Evolutionary conservation across 2,329 filamentous ascomycete genomes (phyloP), one percentile per base, ranked within the genome.

Genomic region (Fusarium sp.): DNA sequence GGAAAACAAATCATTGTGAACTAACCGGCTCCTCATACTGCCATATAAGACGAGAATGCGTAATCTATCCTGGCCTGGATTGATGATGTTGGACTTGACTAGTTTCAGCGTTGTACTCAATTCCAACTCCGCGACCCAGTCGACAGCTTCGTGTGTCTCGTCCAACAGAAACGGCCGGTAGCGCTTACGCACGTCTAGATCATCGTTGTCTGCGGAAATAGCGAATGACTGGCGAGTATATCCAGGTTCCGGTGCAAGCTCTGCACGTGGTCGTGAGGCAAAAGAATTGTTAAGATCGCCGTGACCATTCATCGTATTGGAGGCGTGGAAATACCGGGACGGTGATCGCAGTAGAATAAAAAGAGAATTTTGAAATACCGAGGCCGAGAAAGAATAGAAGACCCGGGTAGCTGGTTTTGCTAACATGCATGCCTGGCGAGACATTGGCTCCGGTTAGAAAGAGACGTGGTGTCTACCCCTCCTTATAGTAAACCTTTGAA

Each of bases 41-140:
- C 56, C 56, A 4, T 60, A 60, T n/a, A 60, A 36, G 33, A 60
- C 56, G 5, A 60, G 46, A 53, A 60, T 44, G 9, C 56, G 56
- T 2, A 60, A 36, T 3, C 56, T 36, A n/a, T 60, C 46, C n/a
- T 53, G 56, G 4, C 31, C 31, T 11, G 41, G 53, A 1, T 60
- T 47, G 4, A 60, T 20, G n/a, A 60, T 60, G 10, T 60, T 47
- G 3, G 56, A 15, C 2, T 60, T 35, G 2, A 53, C 46, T 46
- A 60, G 53, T 8, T 60, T 53, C 5, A 42, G 17, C 4, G 46
- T 47, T 15, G 56, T 60, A 18, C 56, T 60, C 7, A 60, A 29
- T 18, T 60, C 56, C 9, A 60, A 27, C 10, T 35, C n/a, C 4
- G 56, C 35, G 2, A 60, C 18, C 56, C 56, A 60, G 7, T 60